Percentiles rank a stretch among this genome's conserved stretches.
Evolutionary conservation across 2,329 filamentous ascomycete genomes (phyloP).

Genomic region (Aspergillus melleus): DNA sequence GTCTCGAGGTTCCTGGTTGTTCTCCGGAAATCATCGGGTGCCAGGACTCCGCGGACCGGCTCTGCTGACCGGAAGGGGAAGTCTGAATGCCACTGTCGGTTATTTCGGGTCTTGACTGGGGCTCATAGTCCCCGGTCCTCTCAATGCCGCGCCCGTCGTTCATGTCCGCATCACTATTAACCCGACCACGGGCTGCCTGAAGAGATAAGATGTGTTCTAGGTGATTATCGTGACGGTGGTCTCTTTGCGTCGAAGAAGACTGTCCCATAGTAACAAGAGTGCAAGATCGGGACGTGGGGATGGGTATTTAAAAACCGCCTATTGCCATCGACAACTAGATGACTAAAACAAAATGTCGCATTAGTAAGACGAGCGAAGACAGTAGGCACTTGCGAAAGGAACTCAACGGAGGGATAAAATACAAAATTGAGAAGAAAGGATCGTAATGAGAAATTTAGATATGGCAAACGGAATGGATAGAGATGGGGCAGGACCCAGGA

Average conservation of each 20-base stretch:
- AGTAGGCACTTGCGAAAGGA: not conserved
- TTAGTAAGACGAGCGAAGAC: constrained; percentile 20
- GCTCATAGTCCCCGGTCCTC: constrained; percentile 24
- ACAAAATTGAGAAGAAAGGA: not conserved
- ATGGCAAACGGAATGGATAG: not conserved
- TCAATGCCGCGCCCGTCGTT: constrained; percentile 30
- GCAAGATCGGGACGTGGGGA: constrained; percentile 18
- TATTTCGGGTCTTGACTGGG: constrained; percentile 19
- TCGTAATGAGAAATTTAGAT: not conserved
- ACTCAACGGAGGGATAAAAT: not conserved
- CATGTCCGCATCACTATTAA: constrained; percentile 38
- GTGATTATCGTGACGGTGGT: constrained; percentile 29
- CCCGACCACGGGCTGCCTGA: constrained; percentile 20
- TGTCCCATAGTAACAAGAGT: constrained; percentile 44
- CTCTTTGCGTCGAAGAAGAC: constrained; percentile 43
- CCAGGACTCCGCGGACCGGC: constrained; percentile 17
- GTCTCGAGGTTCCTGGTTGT: constrained; percentile 15
- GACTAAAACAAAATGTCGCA: constrained; percentile 19
- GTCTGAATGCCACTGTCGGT: constrained; percentile 16
- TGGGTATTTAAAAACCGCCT: constrained; percentile 26
- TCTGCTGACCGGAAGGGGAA: constrained; percentile 10
- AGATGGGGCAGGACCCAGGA: not conserved
- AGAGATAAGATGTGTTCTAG: constrained; percentile 22
- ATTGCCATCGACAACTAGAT: constrained; percentile 32
- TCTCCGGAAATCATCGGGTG: constrained; percentile 21